These are phyloP conservation scores for Calonectria hawksworthii DNA, from an alignment of 2,329 filamentous ascomycete genomes.

Conservation along the genomic window DNA sequence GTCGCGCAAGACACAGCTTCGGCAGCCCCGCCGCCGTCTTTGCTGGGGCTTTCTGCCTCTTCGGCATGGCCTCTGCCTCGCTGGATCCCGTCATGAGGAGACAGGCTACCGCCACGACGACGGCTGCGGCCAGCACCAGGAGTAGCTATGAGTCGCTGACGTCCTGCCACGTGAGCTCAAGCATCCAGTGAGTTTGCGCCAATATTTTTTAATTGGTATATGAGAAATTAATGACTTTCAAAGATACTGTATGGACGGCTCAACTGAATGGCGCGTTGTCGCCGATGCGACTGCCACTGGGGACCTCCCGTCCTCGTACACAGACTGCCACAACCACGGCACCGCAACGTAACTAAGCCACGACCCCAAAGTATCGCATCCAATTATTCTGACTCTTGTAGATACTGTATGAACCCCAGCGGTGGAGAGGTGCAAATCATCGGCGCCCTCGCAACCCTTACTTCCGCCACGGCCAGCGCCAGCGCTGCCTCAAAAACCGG, in stretches of 20 bases:
- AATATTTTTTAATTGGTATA: fast-evolving
- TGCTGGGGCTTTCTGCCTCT: slow-evolving; percentile 29
- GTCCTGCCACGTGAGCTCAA: slow-evolving; percentile 38
- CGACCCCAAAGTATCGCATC: not conserved
- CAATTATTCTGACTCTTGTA: not conserved
- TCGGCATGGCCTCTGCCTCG: slow-evolving; percentile 38
- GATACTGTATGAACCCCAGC: slow-evolving; percentile 43
- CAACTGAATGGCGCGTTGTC: slow-evolving; percentile 40
- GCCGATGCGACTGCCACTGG: slow-evolving; percentile 36
- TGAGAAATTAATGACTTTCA: not conserved
- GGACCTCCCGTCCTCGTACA: slow-evolving; percentile 40
- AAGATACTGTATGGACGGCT: slow-evolving; percentile 41
- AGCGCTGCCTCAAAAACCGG: slow-evolving; percentile 25
- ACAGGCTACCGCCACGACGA: slow-evolving; percentile 25
- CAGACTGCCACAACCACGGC: slow-evolving; percentile 41
- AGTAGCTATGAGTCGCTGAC: slow-evolving; percentile 38
- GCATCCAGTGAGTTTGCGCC: slow-evolving; percentile 31
- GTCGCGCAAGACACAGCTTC: slow-evolving; percentile 26
- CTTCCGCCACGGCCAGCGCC: slow-evolving; percentile 15
- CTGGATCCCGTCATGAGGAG: slow-evolving; percentile 33
- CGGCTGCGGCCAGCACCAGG: slow-evolving; percentile 20
- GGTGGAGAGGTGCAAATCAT: slow-evolving; percentile 43
- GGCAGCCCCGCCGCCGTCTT: slow-evolving; percentile 26
- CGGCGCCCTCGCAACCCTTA: slow-evolving; percentile 27
- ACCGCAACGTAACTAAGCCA: slow-evolving; percentile 30